Conservation (phyloP, 306 rosid species). For the Prunus padus region DNA sequence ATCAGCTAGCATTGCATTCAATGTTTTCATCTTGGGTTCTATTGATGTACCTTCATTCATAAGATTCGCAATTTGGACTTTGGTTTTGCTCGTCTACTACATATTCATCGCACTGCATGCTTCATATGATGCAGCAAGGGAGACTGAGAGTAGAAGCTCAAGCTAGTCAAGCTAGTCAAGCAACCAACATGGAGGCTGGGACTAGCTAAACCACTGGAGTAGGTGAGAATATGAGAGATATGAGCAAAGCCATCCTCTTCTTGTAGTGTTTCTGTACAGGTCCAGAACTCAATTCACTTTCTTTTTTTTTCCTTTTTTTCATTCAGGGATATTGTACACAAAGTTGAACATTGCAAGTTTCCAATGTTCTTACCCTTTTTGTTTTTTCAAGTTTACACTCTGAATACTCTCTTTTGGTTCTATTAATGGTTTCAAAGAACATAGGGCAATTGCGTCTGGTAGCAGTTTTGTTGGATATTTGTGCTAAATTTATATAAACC, state of each 20-base stretch:
- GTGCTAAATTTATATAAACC: too few species aligned
- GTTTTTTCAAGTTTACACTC: background rate
- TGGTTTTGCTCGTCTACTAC: slow-evolving; percentile 21
- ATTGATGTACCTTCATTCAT: slow-evolving; percentile 22
- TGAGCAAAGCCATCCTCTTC: background rate
- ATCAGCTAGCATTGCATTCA: slow-evolving; percentile 27
- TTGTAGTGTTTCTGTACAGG: background rate
- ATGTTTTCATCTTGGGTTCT: slow-evolving; percentile 38
- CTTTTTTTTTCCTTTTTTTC: too few species aligned
- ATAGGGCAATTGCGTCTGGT: background rate
- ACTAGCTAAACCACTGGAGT: background rate
- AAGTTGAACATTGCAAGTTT: background rate
- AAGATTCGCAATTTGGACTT: slow-evolving; percentile 28
- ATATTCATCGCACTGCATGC: slow-evolving; percentile 35
- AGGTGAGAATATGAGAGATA: background rate
- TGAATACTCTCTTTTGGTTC: background rate
- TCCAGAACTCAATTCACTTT: background rate
- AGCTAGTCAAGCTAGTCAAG: background rate
- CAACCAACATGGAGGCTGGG: slow-evolving; percentile 21
- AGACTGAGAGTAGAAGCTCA: background rate
- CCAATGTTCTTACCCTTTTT: background rate
- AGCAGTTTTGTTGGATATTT: too few species aligned
- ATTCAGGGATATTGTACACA: background rate
- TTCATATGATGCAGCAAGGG: slow-evolving; percentile 31
- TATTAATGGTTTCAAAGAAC: background rate